phyloP scores from a whole-genome alignment of 257 asterid species.

The Haberlea rhodopensis region DNA sequence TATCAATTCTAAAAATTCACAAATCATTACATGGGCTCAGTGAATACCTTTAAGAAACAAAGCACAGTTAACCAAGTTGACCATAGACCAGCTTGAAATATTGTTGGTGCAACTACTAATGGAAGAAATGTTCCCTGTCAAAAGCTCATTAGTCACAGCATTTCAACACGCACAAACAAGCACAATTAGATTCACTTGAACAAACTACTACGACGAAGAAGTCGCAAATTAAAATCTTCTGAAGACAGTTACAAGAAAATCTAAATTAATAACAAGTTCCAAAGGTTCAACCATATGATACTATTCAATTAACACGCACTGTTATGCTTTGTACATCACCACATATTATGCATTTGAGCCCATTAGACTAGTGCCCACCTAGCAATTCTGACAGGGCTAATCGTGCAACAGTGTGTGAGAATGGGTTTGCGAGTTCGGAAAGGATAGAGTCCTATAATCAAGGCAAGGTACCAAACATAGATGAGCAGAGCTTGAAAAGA shows the following conservation, averaged over 20 bases:
- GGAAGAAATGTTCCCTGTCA: conserved; percentile 96
- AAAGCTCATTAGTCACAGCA: conserved; percentile 31
- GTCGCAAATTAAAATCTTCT: not conserved
- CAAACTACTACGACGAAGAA: not conserved
- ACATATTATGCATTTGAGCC: not conserved
- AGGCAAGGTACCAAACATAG: not conserved
- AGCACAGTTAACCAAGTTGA: conserved; percentile 78
- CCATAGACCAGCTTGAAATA: conserved; percentile 82
- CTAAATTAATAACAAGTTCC: not conserved
- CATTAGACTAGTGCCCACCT: not conserved
- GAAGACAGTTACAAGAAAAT: not conserved
- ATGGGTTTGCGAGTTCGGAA: not conserved
- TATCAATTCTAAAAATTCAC: no score
- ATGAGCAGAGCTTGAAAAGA: not conserved
- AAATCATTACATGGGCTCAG: no score
- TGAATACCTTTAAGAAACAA: conserved; percentile 77
- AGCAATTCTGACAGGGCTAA: no score
- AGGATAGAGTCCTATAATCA: not conserved
- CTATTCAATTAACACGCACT: not conserved
- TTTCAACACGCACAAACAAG: conserved; percentile 22
- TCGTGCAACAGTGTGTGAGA: not conserved
- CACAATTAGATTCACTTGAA: not conserved
- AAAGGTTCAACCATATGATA: not conserved
- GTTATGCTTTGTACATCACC: not conserved
- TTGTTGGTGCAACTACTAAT: conserved; percentile 70